A percentile compares a stretch with the other conserved stretches of the same genome.
Conservation (phyloP, 495 filamentous ascomycete species). For the Neurospora sp. region DNA sequence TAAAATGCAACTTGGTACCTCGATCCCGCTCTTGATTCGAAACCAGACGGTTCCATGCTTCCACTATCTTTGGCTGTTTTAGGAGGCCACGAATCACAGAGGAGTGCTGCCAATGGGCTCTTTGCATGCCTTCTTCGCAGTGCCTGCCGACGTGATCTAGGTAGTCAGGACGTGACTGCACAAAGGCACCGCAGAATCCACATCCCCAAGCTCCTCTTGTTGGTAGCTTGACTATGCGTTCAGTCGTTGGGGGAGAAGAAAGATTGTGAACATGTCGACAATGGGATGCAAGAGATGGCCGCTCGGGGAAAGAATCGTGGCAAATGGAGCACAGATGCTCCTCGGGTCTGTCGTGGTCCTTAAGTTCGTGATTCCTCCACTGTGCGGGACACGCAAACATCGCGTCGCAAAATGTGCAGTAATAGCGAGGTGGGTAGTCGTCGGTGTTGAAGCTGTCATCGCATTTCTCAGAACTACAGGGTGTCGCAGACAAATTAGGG, state of each 20-base stretch:
- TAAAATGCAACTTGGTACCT: conserved; percentile 7
- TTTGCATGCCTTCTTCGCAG: conserved; percentile 13
- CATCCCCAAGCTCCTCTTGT: conserved; percentile 16
- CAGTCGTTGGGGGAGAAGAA: neutral
- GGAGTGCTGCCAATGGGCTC: conserved; percentile 14
- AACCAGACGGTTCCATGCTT: conserved; percentile 11
- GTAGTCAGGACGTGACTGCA: conserved; percentile 8
- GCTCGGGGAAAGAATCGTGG: neutral
- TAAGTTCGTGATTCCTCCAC: conserved; percentile 15
- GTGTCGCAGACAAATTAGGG: conserved; percentile 6
- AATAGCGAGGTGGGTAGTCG: conserved; percentile 3
- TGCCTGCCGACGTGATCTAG: conserved; percentile 15
- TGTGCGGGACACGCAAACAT: conserved; percentile 10
- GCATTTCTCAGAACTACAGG: conserved; percentile 2
- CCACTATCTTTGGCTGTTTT: conserved; percentile 8
- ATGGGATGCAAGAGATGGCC: conserved; percentile 2
- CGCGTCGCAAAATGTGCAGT: conserved; percentile 17
- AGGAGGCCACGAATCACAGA: conserved; percentile 16
- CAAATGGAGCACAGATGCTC: conserved; percentile 8
- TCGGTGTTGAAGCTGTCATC: conserved; percentile 5
- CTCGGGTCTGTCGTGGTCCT: conserved; percentile 7
- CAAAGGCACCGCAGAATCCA: conserved; percentile 14
- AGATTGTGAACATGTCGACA: conserved; percentile 3
- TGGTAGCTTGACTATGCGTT: neutral
- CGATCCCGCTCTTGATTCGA: conserved; percentile 3